These are phyloP conservation scores for Larix kaempferi DNA, from an alignment of 75 land plant species.

Conservation along the genomic window DNA sequence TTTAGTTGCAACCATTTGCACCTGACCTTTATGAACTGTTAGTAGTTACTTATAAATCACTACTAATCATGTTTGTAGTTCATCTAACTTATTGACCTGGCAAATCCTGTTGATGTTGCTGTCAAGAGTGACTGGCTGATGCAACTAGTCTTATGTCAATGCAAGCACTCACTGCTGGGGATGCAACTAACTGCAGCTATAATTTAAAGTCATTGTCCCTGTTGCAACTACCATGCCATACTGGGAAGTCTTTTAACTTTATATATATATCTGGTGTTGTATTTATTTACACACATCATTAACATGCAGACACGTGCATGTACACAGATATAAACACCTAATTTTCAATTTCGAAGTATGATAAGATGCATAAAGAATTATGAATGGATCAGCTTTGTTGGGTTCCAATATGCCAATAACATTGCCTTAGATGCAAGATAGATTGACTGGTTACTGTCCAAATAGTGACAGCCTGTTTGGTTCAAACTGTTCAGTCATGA, in stretches of 20 bases:
- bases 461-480: no score
- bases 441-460: no score
- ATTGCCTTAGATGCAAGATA: no score
- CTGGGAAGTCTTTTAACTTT: background rate
- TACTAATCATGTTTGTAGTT: background rate
- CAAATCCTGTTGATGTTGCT: background rate
- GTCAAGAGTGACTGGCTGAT: no score
- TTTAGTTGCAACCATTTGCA: background rate
- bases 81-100: background rate
- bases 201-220: background rate
- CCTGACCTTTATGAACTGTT: background rate
- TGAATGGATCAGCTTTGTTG: no score
- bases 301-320: background rate
- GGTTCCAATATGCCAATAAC: no score
- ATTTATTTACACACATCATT: background rate
- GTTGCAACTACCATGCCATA: background rate
- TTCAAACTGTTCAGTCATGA: no score
- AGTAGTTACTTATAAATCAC: background rate
- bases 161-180: background rate
- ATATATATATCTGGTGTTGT: background rate
- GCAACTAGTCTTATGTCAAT: background rate
- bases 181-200: background rate
- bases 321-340: background rate
- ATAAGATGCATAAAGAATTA: background rate
- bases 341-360: background rate